A percentile compares a stretch with the other conserved stretches of the same genome.
These are phyloP conservation scores for Lactifluus rugatus DNA, from an alignment of 768 basidiomycete species.

Conservation along the genomic window DNA sequence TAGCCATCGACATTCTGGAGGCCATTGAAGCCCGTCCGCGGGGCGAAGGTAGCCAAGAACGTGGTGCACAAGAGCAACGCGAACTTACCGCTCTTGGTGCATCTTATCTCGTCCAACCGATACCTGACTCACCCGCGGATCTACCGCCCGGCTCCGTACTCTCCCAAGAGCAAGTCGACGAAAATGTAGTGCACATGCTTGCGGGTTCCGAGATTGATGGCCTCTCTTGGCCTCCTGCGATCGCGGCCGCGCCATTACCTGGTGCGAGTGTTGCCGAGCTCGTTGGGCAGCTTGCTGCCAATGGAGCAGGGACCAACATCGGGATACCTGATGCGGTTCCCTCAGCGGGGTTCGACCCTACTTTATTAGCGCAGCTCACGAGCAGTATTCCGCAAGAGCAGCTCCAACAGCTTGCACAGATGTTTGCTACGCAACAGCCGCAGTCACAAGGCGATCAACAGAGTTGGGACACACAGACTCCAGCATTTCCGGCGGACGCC, in stretches of 20 bases:
- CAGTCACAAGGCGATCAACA: constrained; percentile 13
- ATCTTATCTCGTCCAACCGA: constrained; percentile 61
- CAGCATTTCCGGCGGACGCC: constrained; percentile 16
- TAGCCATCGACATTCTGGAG: constrained; percentile 56
- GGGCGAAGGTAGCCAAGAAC: constrained; percentile 63
- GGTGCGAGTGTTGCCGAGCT: constrained; percentile 56
- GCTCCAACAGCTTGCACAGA: constrained; percentile 19
- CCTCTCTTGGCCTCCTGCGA: constrained; percentile 44
- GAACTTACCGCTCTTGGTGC: constrained; percentile 71
- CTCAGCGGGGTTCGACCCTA: constrained; percentile 25
- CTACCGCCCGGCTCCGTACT: constrained; percentile 41
- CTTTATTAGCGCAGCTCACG: constrained; percentile 9
- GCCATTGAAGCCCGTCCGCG: constrained; percentile 45
- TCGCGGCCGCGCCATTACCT: constrained; percentile 23
- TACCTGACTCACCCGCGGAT: constrained; percentile 73
- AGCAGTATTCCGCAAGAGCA: constrained; percentile 20
- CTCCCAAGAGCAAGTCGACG: constrained; percentile 59
- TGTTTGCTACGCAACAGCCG: constrained; percentile 23
- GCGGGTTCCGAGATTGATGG: constrained; percentile 58
- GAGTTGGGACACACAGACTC: constrained; percentile 16
- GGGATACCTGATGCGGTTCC: constrained; percentile 30
- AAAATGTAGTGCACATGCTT: constrained; percentile 53
- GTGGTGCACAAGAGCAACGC: constrained; percentile 59
- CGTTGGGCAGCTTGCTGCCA: constrained; percentile 49
- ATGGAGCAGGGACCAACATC: constrained; percentile 25